Evolutionary conservation across 2,329 filamentous ascomycete species (phyloP), one percentile per base, ranked within the genome.

Genomic region (Aureobasidium subglaciale): DNA sequence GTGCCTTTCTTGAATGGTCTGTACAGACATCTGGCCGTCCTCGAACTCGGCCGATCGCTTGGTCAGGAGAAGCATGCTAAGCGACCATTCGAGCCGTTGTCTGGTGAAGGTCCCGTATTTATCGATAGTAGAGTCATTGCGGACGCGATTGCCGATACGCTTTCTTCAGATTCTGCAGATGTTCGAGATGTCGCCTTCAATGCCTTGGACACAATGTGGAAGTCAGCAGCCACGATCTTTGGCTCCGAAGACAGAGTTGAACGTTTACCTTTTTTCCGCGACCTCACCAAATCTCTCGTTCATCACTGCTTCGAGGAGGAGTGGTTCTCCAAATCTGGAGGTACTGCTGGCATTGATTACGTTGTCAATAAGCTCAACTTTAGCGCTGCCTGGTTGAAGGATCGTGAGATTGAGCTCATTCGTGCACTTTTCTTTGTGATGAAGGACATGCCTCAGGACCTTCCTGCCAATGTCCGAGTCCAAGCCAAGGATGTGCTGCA

Each of bases 271-370:
- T 89, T 99, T 71, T 99, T 99, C 72, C 80, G 79, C 57, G 85
- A 92, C 64, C 77, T 99, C 5, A 86, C 87, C 35, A 87, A 84
- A 58, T 85, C 85, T 0, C 96, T 97, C 68, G 93, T 89, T 63
- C 93, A 99, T 68, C 90, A 89, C 61, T 99, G 93, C 69, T 91
- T 96, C 64, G 90, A 93, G 64, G 92, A 99, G 68, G 93, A 99
- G 65, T 99, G 95, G 93, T 99, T 96, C 67, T 91, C 91, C 52
- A 99, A 99, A 72, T 88, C 90, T 34, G 93, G 92, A 46, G 93
- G 93, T 35, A 91, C 88, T 54, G 75, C 92, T 18, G 95, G 95
- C 55, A 96, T 99, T 64, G 86, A 88, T 65, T 85, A 95, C 56
- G 75, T 99, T 57, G 85, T 92, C 29, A 92, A 88, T 2, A 86